Percentiles rank a stretch among this genome's conserved stretches.
Conservation (phyloP, 129 eudicot genomes). For the Scalesia atractyloides region DNA sequence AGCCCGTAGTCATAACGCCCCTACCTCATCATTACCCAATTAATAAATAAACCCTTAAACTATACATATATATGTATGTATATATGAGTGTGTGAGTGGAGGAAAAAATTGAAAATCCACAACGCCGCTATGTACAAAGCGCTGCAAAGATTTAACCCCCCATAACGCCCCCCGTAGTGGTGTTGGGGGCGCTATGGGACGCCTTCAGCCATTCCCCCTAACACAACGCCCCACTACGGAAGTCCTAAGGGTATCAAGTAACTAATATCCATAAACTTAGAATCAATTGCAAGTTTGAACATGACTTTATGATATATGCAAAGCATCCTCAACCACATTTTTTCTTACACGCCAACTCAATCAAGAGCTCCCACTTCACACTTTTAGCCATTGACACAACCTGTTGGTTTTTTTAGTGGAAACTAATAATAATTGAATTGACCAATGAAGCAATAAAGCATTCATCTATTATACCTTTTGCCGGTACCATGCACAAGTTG, state of each 20-base stretch:
- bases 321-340: slow-evolving; percentile 11
- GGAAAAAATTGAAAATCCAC: no score
- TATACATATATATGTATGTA: no score
- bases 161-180: no score
- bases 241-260: neutral
- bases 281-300: slow-evolving; percentile 19
- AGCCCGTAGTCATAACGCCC: no score
- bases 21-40: no score
- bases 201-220: no score
- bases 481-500: neutral
- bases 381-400: neutral
- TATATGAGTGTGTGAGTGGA: no score
- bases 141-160: no score
- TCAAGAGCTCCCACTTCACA: neutral
- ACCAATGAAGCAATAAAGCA: neutral
- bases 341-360: slow-evolving; percentile 21
- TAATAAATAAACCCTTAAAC: no score
- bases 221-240: no score
- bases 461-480: neutral
- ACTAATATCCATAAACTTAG: neutral
- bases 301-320: slow-evolving; percentile 12
- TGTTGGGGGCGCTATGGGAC: no score
- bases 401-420: neutral
- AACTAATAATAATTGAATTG: neutral
- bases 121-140: no score